phyloP scores from a whole-genome alignment of 1,139 yeast genomes.

The Wickerhamomyces sp. region DNA sequence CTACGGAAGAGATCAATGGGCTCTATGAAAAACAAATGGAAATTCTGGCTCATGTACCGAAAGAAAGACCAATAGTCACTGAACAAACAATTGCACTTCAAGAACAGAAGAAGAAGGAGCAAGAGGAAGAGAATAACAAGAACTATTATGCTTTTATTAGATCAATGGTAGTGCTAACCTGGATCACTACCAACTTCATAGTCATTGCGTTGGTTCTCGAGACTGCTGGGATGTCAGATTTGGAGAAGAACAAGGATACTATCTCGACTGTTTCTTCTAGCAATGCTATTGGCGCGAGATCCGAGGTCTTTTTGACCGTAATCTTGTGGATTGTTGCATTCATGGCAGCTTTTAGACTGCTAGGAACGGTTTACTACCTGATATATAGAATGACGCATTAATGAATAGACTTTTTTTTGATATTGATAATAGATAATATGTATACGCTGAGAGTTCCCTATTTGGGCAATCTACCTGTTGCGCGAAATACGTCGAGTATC shows the following conservation, averaged over 20 bases:
- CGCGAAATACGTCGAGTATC: too few relatives aligned
- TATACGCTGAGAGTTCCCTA: too few relatives aligned
- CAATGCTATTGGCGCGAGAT: conserved; percentile 33
- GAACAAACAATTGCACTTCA: conserved; percentile 28
- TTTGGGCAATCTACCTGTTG: too few relatives aligned
- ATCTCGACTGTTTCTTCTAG: conserved; percentile 29
- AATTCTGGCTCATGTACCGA: conserved; percentile 45
- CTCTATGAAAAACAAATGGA: conserved; percentile 59
- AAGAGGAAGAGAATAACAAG: conserved; percentile 54
- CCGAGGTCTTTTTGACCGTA: conserved; percentile 60
- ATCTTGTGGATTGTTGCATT: conserved; percentile 80
- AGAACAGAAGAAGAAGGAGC: conserved; percentile 31
- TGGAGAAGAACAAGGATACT: conserved; percentile 20
- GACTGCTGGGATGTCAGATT: conserved; percentile 50
- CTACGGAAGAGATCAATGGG: conserved; percentile 55
- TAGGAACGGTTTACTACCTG: conserved; percentile 65
- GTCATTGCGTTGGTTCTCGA: conserved; percentile 66
- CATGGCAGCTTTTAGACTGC: conserved; percentile 67
- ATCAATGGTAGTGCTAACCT: conserved; percentile 72
- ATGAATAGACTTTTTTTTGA: background rate
- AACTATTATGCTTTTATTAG: conserved; percentile 73
- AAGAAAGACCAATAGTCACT: conserved; percentile 37
- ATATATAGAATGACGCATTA: conserved; percentile 30
- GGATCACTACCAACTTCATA: conserved; percentile 75
- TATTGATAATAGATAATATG: background rate